Base-by-base conservation (phyloP, 1,139 yeast genomes). In the Zygosaccharomyces sapae region DNA sequence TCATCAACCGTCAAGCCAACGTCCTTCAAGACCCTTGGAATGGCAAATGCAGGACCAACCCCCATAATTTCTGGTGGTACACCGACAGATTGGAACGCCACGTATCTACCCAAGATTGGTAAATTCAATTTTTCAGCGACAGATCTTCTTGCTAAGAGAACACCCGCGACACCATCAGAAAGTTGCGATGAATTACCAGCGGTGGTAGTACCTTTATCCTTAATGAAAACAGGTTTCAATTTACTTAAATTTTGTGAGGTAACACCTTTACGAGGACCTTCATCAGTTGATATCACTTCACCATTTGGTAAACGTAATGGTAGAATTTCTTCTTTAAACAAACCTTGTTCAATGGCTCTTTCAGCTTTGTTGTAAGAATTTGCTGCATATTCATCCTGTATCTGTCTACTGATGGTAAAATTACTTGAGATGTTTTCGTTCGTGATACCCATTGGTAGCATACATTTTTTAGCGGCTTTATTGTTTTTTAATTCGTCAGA, bases 31-130 rank as follows among this genome's bases (percentile, higher is more conserved):
- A 86, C 83, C 51, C 76, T 78, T 53, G 97, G 97, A 60, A 90
- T 88, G 53, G 97, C 97, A 58, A 79, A 80, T 30, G 95, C 96
- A 51, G 97, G 97, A 46, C 97, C 97, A 61, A 90, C 81, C 54
- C 97, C 97, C 97, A 90, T 90, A 54, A 89, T 80, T 70, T 87
- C 95, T 34, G 97, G 97, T 51, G 97, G 96, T 42, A 90, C 96
- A 65, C 97, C 96, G 48, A 83, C 90, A 43, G 82, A 71, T 50
- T 81, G 76, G 65, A 87, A 80, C 59, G 81, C 84, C 54, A 89
- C 81, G 59, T 79, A 90, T 73, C 86, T 86, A 57, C 81, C 96
- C 51, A 83, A 66, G 51, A 79, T 75, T 51, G 81, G 79, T 63
- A 85, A 75, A 40, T 85, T 83, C 55, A 83, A 72, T 60, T 77